Base-by-base conservation (phyloP, 2,329 filamentous ascomycete species). In the Pyrenophora teres region DNA sequence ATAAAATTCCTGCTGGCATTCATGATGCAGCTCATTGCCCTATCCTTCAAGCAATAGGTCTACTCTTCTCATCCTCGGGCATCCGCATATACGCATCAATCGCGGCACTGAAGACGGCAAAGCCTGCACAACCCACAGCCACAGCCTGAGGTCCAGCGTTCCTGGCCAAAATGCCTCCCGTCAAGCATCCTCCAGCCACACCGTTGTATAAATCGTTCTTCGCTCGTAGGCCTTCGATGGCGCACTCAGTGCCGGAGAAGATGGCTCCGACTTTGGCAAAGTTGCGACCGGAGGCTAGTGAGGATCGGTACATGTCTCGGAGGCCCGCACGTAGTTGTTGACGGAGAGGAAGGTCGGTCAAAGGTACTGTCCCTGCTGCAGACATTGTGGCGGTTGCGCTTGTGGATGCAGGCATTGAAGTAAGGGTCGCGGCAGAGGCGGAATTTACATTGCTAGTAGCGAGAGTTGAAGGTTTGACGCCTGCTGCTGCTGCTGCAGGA, bases 201-300 rank as follows among this genome's bases (percentile, higher is more conserved):
- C 91, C 91, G 78, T 99, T 99, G 58, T 80, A 84, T 25, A 97
- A 75, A 74, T 97, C 94, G 76, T 97, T 97, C 80, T 96, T 97
- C 18, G 92, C 94, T 25, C 94, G 84, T 65, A 90, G 75, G 0
- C 92, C 92, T 75, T 99, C 94, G 69, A 99, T 92, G 59, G 90
- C 92, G 78, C 94, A 99, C 77, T 99, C 94, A 46, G 94, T 96
- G 35, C 93, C 93, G 13, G 86, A 84, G 78, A 95, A 99, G 16
- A 97, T 83, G 2, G 90, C 89, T 65, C 94, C 94, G 42, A 99
- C 91, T 64, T 92, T 88, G 57, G 90, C 93, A 71, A 99, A 99
- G 80, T 86, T 97, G 78, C 92, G 94, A 47, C 92, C 94, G 40
- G 87, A 90, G 57, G 86, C 88, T 75, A 82, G 90, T 4, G 90